Evolutionary conservation across 2,329 filamentous ascomycete genomes (phyloP).

Genomic region (Pezicula rhizophila): DNA sequence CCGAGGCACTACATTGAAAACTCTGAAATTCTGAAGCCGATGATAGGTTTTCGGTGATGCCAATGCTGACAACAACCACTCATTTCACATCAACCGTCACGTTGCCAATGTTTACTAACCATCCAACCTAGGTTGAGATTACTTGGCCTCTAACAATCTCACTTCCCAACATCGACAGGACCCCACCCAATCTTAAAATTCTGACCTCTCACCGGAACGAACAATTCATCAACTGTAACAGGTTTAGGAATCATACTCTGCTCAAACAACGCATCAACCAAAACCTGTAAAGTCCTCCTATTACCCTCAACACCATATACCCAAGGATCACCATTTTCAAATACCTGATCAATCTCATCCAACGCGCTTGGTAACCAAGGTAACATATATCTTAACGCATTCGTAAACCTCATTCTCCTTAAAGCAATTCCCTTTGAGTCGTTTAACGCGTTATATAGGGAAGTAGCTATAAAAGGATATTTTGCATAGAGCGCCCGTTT

Average conservation of each 20-base stretch:
- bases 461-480: conserved; percentile 25
- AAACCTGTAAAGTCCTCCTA: conserved; percentile 25
- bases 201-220: conserved; percentile 9
- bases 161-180: background rate
- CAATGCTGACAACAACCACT: too few species aligned
- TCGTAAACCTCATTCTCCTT: conserved; percentile 22
- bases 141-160: too few species aligned
- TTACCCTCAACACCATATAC: conserved; percentile 29
- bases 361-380: conserved; percentile 28
- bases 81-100: too few species aligned
- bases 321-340: conserved; percentile 28
- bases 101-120: too few species aligned
- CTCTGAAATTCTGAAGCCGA: too few species aligned
- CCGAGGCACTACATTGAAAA: too few species aligned
- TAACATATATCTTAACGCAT: conserved; percentile 29
- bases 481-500: conserved; percentile 14
- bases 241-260: conserved; percentile 26
- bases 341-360: conserved; percentile 29
- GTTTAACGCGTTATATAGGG: conserved; percentile 28
- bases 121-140: too few species aligned
- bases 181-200: conserved; percentile 8
- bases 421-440: conserved; percentile 28
- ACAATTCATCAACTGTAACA: conserved; percentile 26
- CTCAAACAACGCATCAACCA: conserved; percentile 25
- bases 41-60: too few species aligned